phyloP scores from a whole-genome alignment of 345 rosid species.

The Bretschneidera sinensis region DNA sequence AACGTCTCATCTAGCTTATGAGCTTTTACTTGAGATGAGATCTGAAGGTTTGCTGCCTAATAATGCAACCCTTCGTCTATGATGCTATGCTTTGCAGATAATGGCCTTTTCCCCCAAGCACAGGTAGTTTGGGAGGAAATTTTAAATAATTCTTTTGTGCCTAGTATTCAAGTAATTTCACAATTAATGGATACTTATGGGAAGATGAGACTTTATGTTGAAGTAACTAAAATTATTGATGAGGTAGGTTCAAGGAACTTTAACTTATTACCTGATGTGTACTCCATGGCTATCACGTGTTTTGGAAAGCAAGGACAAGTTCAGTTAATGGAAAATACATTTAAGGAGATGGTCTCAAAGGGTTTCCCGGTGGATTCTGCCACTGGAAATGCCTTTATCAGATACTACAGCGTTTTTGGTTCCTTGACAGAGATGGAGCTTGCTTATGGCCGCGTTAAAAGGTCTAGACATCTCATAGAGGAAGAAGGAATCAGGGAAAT shows the following conservation, averaged over 20 bases:
- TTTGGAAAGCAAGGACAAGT: slow-evolving; percentile 60
- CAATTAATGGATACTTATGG: slow-evolving; percentile 47
- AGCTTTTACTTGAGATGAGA: slow-evolving; percentile 40
- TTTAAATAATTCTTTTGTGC: slow-evolving; percentile 35
- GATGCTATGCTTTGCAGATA: slow-evolving; percentile 46
- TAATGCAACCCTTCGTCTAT: slow-evolving; percentile 37
- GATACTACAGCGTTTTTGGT: slow-evolving; percentile 47
- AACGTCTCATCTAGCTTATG: slow-evolving; percentile 35
- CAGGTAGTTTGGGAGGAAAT: slow-evolving; percentile 48
- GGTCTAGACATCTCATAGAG: slow-evolving; percentile 46
- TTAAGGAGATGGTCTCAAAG: slow-evolving; percentile 40
- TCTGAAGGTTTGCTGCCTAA: slow-evolving; percentile 28
- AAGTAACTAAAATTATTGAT: slow-evolving; percentile 34
- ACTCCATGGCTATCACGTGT: slow-evolving; percentile 50
- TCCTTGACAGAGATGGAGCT: slow-evolving; percentile 57
- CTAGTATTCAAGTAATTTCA: slow-evolving; percentile 35
- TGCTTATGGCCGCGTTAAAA: slow-evolving; percentile 51
- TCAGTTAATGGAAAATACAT: slow-evolving; percentile 49
- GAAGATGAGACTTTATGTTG: slow-evolving; percentile 31
- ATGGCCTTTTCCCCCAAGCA: slow-evolving; percentile 41
- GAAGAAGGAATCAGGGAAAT: slow-evolving; percentile 54
- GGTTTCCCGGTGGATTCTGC: slow-evolving; percentile 41
- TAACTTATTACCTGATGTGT: slow-evolving; percentile 29
- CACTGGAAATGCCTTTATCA: slow-evolving; percentile 47
- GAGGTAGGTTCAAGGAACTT: slow-evolving; percentile 35